phyloP scores from a whole-genome alignment of 768 basidiomycete genomes.

The Rhodotorula kratochvilovae region DNA sequence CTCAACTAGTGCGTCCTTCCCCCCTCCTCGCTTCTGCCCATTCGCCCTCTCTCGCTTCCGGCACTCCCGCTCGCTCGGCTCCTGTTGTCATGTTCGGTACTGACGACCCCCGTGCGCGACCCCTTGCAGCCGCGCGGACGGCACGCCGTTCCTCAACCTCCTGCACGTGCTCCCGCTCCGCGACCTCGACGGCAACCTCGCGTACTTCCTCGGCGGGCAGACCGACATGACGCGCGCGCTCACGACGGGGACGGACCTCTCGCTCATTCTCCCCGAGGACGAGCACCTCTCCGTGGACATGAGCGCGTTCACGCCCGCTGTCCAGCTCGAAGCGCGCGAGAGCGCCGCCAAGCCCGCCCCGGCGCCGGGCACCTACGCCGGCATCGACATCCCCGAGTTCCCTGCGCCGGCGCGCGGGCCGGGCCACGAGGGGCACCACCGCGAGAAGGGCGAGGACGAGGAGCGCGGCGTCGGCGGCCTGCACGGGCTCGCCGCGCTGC shows the following conservation, averaged over 20 bases:
- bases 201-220: conserved; percentile 32
- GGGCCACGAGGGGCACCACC: neutral
- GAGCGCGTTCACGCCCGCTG: conserved; percentile 6
- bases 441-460: neutral
- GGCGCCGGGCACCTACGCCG: neutral
- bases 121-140: conserved; percentile 2
- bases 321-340: conserved; percentile 21
- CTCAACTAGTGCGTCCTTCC: conserved; percentile 24
- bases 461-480: neutral
- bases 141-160: conserved; percentile 11
- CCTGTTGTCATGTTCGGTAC: no score
- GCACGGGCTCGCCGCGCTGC: neutral
- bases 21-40: no score
- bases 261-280: conserved; percentile 11
- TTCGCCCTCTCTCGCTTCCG: no score
- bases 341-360: neutral
- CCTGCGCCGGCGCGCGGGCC: neutral
- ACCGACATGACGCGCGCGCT: conserved; percentile 19
- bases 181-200: conserved; percentile 14
- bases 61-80: neutral
- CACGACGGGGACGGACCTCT: conserved; percentile 6
- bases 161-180: conserved; percentile 28
- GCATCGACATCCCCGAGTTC: neutral
- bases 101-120: no score
- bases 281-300: neutral